Base-by-base conservation (phyloP, 1,139 yeast species). In the Saccharomyces pastorianus region DNA sequence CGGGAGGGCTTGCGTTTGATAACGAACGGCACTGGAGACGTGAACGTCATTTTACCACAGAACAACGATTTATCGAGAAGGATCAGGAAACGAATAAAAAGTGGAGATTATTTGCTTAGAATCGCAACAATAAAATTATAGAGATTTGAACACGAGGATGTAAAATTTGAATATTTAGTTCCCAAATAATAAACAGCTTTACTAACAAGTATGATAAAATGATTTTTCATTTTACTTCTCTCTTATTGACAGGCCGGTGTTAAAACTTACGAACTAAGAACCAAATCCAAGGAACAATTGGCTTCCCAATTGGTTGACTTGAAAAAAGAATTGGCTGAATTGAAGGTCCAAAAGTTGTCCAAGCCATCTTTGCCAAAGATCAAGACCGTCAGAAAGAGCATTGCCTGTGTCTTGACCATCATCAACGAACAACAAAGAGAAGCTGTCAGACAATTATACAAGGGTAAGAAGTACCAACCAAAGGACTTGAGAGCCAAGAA, bases 301-400 rank as follows among this genome's bases (percentile, higher is more conserved):
- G 23, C 23, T 20, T 20, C 23, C 23, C 23, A 20, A 20, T 20
- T 20, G 23, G 23, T 20, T 20, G 23, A 20, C 23, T 20, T 20
- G 23, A 20, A 20, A 20, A 20, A 20, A 20, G 23, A 20, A 20
- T 20, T 93, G 75, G 93, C 97, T 73, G 81, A 84, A 77, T 87
- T 93, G 78, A 91, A 90, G 81, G 97, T 90, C 74, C 97, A 93
- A 82, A 89, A 91, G 78, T 81, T 88, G 77, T 84, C 88, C 75
- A 87, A 80, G 77, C 95, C 89, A 77, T 87, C 89, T 73, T 85
- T 85, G 76, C 95, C 95, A 85, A 88, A 88, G 82, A 90, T 93
- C 80, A 83, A 84, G 82, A 87, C 91, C 66, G 96, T 90, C 74
- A 89, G 98, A 85, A 93, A 91, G 84, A 85, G 89, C 83, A 93